These are phyloP conservation scores for Parathielavia appendiculata DNA, from an alignment of 495 filamentous ascomycete genomes.

Conservation along the genomic window DNA sequence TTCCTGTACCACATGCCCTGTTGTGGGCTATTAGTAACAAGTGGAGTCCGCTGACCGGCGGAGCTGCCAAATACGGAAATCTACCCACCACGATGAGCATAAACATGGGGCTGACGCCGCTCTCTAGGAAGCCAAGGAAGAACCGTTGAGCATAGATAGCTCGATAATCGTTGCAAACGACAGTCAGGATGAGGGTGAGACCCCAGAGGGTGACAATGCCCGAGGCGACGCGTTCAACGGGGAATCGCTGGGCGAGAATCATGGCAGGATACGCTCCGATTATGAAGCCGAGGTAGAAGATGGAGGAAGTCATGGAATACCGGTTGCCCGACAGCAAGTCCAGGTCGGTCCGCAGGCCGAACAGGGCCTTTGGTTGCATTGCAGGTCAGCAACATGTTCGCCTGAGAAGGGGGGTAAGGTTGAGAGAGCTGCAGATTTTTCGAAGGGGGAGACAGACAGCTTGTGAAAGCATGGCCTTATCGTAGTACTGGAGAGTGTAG, in stretches of 20 bases:
- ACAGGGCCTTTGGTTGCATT: conserved; percentile 20
- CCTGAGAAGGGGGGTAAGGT: too few species aligned
- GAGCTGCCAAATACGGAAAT: too few species aligned
- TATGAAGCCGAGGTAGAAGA: conserved; percentile 49
- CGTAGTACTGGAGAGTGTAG: conserved; percentile 41
- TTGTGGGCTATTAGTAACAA: too few species aligned
- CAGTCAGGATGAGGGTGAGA: conserved; percentile 27
- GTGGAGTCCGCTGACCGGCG: too few species aligned
- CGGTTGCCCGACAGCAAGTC: conserved; percentile 35
- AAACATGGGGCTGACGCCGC: conserved; percentile 42
- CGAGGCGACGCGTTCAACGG: conserved; percentile 42
- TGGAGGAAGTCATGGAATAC: conserved; percentile 34
- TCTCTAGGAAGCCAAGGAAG: conserved; percentile 46
- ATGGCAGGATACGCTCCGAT: conserved; percentile 43
- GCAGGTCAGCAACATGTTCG: too few species aligned
- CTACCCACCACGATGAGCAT: conserved; percentile 40
- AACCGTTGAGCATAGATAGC: conserved; percentile 42
- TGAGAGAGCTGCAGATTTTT: too few species aligned
- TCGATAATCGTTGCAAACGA: conserved; percentile 35
- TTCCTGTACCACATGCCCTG: conserved; percentile 41
- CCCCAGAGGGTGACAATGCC: conserved; percentile 31
- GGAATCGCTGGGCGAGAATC: conserved; percentile 41
- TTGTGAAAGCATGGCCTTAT: conserved; percentile 40
- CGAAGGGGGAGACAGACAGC: conserved; percentile 33
- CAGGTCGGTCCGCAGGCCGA: conserved; percentile 38